These are phyloP conservation scores for Ceratobasidium theobromae DNA, from an alignment of 1,284 basidiomycete genomes.

Conservation along the genomic window DNA sequence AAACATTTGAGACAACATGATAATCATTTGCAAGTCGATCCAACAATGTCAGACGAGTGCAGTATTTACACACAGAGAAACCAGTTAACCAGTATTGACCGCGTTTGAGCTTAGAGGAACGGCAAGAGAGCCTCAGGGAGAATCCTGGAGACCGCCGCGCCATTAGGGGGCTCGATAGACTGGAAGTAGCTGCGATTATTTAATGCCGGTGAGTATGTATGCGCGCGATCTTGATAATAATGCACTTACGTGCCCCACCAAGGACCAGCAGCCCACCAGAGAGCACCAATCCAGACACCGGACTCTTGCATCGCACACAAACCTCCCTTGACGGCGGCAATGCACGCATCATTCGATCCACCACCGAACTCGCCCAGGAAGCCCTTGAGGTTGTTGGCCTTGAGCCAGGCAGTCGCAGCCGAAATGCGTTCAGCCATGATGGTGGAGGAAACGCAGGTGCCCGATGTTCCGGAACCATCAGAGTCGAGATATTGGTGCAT, in stretches of 20 bases:
- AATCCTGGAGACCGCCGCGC: constrained; percentile 27
- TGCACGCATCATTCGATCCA: constrained; percentile 56
- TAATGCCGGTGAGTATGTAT: constrained; percentile 42
- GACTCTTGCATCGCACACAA: constrained; percentile 60
- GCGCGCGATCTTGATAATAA: constrained; percentile 62
- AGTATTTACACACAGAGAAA: neutral
- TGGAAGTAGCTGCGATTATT: constrained; percentile 5
- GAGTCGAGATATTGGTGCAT: constrained; percentile 73
- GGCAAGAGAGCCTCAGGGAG: constrained; percentile 32
- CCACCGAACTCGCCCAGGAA: constrained; percentile 66
- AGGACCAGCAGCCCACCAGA: constrained; percentile 37
- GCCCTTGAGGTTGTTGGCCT: constrained; percentile 60
- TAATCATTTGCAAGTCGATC: constrained; percentile 16
- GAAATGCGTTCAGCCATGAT: constrained; percentile 60
- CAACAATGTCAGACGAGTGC: constrained; percentile 16
- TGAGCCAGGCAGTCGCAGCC: constrained; percentile 59
- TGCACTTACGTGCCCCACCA: constrained; percentile 39
- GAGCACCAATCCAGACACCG: constrained; percentile 58
- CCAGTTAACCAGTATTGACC: neutral
- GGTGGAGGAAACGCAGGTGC: constrained; percentile 58
- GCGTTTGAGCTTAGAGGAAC: constrained; percentile 25
- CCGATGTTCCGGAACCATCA: constrained; percentile 60
- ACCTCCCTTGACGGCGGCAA: constrained; percentile 57
- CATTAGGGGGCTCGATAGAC: constrained; percentile 29
- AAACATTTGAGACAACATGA: neutral